phyloP scores from a whole-genome alignment of 306 rosid genomes.

The Echinosophora koreensis region DNA sequence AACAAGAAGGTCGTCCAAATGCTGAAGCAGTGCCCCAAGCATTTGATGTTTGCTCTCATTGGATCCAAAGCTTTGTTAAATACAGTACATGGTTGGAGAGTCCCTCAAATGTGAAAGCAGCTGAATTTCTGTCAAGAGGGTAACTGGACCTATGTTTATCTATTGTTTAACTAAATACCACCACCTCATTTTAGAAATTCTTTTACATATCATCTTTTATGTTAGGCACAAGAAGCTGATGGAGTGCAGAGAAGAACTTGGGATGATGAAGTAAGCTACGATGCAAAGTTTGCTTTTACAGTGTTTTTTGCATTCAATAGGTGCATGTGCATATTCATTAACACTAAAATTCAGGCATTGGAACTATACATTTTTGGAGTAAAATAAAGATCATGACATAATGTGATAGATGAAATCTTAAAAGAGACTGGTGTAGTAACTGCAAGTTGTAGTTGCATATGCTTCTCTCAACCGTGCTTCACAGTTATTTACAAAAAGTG shows the following conservation, averaged over 20 bases:
- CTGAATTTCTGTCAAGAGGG: slow-evolving; percentile 91
- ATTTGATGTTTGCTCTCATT: slow-evolving; percentile 86
- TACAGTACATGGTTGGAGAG: slow-evolving; percentile 91
- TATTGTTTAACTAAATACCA: slow-evolving; percentile 45
- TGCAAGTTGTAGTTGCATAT: not conserved
- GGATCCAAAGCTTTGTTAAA: slow-evolving; percentile 96
- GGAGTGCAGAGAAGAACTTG: slow-evolving; percentile 80
- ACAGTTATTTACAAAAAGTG: not conserved
- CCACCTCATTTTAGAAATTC: slow-evolving; percentile 34
- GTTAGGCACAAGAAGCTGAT: slow-evolving; percentile 81
- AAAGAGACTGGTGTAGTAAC: not conserved
- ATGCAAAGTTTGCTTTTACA: slow-evolving; percentile 32
- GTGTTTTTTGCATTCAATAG: slow-evolving; percentile 25
- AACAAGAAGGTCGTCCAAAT: slow-evolving; percentile 84
- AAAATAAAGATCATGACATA: slow-evolving; percentile 33
- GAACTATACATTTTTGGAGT: not conserved
- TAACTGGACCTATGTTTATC: slow-evolving; percentile 53
- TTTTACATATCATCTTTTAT: slow-evolving; percentile 43
- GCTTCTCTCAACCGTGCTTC: slow-evolving; percentile 1
- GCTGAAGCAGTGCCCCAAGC: slow-evolving; percentile 78
- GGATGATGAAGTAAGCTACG: slow-evolving; percentile 73
- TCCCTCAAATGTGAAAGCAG: slow-evolving; percentile 94
- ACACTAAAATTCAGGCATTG: not conserved
- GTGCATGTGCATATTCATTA: slow-evolving; percentile 29
- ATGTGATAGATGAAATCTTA: slow-evolving; percentile 23